Evolutionary conservation across 2,329 filamentous ascomycete genomes (phyloP).

Genomic region (Passalora sequoiae): DNA sequence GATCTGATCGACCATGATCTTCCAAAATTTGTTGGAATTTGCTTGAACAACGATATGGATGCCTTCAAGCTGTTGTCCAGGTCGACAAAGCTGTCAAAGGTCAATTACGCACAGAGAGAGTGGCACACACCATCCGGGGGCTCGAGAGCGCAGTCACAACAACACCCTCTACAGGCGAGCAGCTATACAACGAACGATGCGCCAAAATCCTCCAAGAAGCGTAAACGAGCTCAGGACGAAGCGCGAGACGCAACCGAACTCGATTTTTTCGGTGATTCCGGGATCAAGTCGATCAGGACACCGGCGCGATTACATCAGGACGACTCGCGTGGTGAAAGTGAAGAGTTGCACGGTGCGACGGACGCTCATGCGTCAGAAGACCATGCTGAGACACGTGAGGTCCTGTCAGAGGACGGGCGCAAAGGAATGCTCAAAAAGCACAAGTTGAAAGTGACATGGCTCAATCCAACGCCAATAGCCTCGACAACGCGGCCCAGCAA

Average conservation of each 20-base stretch:
- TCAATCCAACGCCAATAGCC: conserved; percentile 26
- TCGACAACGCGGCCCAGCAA: conserved; percentile 45
- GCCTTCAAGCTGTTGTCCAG: conserved; percentile 68
- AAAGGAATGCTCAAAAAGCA: conserved; percentile 33
- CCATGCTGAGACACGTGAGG: no score
- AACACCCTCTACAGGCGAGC: no score
- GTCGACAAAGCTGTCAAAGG: conserved; percentile 56
- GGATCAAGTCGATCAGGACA: not conserved
- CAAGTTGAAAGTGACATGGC: conserved; percentile 32
- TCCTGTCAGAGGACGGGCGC: conserved; percentile 14
- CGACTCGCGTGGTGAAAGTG: no score
- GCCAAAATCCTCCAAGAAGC: conserved; percentile 5
- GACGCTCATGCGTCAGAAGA: no score
- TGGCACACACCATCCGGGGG: conserved; percentile 59
- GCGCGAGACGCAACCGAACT: conserved; percentile 39
- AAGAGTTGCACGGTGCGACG: no score
- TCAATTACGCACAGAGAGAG: conserved; percentile 31
- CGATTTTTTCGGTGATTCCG: conserved; percentile 40
- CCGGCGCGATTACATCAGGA: no score
- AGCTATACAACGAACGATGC: conserved; percentile 26
- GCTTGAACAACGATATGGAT: conserved; percentile 56
- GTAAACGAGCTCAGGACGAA: conserved; percentile 29
- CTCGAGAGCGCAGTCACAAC: conserved; percentile 60
- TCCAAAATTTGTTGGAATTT: no score
- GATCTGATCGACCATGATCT: no score